Evolutionary conservation across 2,329 filamentous ascomycete genomes (phyloP).

Genomic region (Trichoderma atroviride): DNA sequence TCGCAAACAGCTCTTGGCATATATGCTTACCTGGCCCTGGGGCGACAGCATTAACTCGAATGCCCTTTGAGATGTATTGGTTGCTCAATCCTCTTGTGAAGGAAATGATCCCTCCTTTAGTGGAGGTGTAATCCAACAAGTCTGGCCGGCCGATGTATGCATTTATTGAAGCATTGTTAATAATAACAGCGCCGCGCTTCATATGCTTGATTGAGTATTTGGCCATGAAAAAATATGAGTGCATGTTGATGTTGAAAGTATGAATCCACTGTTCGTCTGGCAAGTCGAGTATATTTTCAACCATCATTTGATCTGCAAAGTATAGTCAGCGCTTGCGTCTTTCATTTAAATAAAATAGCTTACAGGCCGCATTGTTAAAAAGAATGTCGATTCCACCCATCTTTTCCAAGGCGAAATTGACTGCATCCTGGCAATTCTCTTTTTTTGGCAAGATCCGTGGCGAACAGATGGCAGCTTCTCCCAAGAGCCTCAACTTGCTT

Average conservation of each 20-base stretch:
- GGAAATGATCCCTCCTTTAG: conserved; percentile 75
- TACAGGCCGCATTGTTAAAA: conserved; percentile 56
- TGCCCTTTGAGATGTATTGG: conserved; percentile 71
- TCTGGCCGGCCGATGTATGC: conserved; percentile 80
- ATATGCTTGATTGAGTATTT: conserved; percentile 61
- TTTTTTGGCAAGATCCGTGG: conserved; percentile 54
- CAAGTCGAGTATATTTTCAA: conserved; percentile 50
- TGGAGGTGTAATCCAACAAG: conserved; percentile 79
- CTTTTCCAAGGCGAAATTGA: conserved; percentile 56
- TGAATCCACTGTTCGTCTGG: conserved; percentile 55
- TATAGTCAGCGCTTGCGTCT: not conserved
- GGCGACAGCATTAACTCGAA: conserved; percentile 75
- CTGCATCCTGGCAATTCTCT: conserved; percentile 52
- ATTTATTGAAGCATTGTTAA: conserved; percentile 86
- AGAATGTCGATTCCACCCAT: conserved; percentile 53
- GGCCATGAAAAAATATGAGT: conserved; percentile 61
- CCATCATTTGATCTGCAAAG: conserved; percentile 46
- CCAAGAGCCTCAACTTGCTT: conserved; percentile 55
- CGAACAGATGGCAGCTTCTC: conserved; percentile 49
- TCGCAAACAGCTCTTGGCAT: not conserved
- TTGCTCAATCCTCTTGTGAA: conserved; percentile 80
- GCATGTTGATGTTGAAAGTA: conserved; percentile 59
- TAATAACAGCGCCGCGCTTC: conserved; percentile 70
- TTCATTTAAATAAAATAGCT: not conserved
- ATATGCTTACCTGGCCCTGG: conserved; percentile 61